phyloP scores from a whole-genome alignment of 2,329 filamentous ascomycete species.

The Graphium sp. region DNA sequence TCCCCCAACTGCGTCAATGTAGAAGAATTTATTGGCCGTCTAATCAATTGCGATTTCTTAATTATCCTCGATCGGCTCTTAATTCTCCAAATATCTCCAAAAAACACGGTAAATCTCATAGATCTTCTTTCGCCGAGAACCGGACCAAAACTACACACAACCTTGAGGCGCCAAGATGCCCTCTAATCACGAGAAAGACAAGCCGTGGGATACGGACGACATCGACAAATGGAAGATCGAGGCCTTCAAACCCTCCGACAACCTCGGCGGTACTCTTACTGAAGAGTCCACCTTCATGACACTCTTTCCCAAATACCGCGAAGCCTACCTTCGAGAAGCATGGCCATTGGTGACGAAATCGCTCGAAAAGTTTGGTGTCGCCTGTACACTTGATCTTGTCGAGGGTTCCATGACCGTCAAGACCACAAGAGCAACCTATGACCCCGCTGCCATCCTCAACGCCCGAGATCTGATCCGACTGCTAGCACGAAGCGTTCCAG shows the following conservation, averaged over 20 bases:
- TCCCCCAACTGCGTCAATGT: too few relatives aligned
- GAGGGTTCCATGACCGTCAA: constrained; percentile 95
- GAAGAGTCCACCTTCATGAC: constrained; percentile 85
- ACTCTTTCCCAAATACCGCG: constrained; percentile 91
- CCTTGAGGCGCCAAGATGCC: too few relatives aligned
- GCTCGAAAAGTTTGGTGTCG: constrained; percentile 75
- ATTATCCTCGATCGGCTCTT: too few relatives aligned
- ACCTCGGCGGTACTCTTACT: constrained; percentile 67
- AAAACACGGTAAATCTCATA: too few relatives aligned
- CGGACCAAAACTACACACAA: too few relatives aligned
- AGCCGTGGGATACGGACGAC: constrained; percentile 92
- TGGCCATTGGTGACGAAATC: constrained; percentile 84
- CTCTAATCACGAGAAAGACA: constrained; percentile 76
- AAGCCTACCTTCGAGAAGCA: constrained; percentile 79
- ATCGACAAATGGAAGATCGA: constrained; percentile 96
- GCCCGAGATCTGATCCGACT: constrained; percentile 90
- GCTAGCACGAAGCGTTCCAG: constrained; percentile 77
- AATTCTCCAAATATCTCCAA: too few relatives aligned
- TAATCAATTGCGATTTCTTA: too few relatives aligned
- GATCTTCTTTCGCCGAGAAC: too few relatives aligned
- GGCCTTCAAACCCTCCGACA: constrained; percentile 71
- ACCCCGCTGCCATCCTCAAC: constrained; percentile 85
- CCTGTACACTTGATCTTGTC: constrained; percentile 82
- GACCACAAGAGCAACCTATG: constrained; percentile 80
- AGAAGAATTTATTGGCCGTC: too few relatives aligned